Base-by-base conservation (phyloP, 306 rosid genomes). In the Cucumis hystrix region DNA sequence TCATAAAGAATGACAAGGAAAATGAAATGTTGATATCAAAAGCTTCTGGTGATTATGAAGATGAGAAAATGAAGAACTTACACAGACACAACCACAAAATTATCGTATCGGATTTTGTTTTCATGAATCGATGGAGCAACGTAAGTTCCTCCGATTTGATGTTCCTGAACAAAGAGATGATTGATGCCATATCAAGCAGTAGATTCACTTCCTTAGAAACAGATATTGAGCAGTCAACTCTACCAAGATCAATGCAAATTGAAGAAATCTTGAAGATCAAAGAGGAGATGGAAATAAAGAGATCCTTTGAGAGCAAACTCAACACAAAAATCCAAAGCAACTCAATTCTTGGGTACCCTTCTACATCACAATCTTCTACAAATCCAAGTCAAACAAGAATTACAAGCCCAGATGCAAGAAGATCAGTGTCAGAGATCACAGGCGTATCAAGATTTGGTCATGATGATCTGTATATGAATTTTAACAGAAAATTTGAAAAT, bases 401-500 rank as follows among this genome's bases (percentile, higher is more conserved):
- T 54, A 51, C 54, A 17, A 66, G 35, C 59, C n/a, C 66, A n/a
- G 28, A 65, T 1, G 75, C 41, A 8, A 78, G 80, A 85, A 87
- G 99, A 85, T 92, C 99, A 61, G 75, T 88, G 67, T 96, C 99
- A 35, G 99, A 96, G 69, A 92, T 96, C 85, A 85, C 87, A 14
- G 89, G 77, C 41, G 73, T 88, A 10, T 85, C 99, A 4, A 92
- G 99, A 87, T 84, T 84, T 83, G 85, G 80, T 5, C 1, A 47
- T 13, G 71, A 10, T 58, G 80, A 81, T 69, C 84, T 79, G n/a
- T 86, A 86, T 40, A 67, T 69, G 80, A 87, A 79, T 7, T 67
- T 40, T 63, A 84, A 56, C 51, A 83, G 56, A 47, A 13, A 12
- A 45, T 4, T 33, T 35, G 54, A 58, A 37, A 81, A 60, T 20